These are phyloP conservation scores for Fusarium torreyae DNA, from an alignment of 2,329 filamentous ascomycete species.

Conservation along the genomic window DNA sequence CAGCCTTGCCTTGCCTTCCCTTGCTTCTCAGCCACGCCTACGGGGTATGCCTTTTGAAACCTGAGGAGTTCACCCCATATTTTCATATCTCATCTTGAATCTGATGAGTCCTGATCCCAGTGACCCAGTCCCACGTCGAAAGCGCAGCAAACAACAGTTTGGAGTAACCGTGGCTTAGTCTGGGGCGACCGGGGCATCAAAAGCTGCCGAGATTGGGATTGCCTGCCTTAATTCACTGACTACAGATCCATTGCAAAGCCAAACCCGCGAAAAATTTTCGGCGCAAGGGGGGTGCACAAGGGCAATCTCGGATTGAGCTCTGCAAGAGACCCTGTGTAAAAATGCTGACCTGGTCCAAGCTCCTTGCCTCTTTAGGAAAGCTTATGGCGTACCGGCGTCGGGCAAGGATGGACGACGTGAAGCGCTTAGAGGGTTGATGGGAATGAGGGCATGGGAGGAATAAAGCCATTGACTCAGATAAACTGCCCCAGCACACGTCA, in stretches of 20 bases:
- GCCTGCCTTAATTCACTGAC: slow-evolving; percentile 16
- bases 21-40: slow-evolving; percentile 22
- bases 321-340: slow-evolving; percentile 42
- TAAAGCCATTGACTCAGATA: slow-evolving; percentile 32
- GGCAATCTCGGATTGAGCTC: slow-evolving; percentile 46
- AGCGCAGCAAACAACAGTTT: slow-evolving; percentile 5
- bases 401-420: slow-evolving; percentile 9
- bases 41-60: slow-evolving; percentile 5
- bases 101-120: slow-evolving; percentile 1
- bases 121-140: neutral
- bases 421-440: slow-evolving; percentile 5
- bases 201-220: slow-evolving; percentile 40
- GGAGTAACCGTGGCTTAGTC: slow-evolving; percentile 26
- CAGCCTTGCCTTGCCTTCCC: slow-evolving; percentile 29
- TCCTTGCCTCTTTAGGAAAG: slow-evolving; percentile 48
- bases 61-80: slow-evolving; percentile 27
- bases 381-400: slow-evolving; percentile 25
- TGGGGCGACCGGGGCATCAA: slow-evolving; percentile 38
- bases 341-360: slow-evolving; percentile 39
- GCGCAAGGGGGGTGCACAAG: slow-evolving; percentile 42
- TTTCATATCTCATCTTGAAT: slow-evolving; percentile 34
- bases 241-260: slow-evolving; percentile 2
- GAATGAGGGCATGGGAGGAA: neutral
- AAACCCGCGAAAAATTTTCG: slow-evolving; percentile 49
- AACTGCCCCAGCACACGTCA: neutral